Evolutionary conservation across 345 rosid species (phyloP).

Genomic region (Eucalyptus regnans): DNA sequence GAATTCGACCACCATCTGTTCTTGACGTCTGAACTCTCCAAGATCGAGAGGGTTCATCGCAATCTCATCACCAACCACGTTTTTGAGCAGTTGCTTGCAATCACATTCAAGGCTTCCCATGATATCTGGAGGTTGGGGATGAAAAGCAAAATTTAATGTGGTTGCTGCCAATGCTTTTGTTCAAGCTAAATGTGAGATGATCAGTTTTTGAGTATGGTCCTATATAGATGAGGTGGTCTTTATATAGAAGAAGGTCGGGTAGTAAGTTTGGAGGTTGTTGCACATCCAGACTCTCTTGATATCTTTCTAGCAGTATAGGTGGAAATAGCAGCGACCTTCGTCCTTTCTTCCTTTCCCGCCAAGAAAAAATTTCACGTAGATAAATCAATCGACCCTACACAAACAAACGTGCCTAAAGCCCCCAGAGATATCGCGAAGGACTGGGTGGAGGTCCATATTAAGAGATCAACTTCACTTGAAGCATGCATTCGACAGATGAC

Average conservation of each 20-base stretch:
- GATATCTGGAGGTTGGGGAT: not conserved
- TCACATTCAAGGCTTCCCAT: not conserved
- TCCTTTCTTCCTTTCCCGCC: too few relatives aligned
- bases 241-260: not conserved
- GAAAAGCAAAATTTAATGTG: too few relatives aligned
- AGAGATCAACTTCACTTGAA: too few relatives aligned
- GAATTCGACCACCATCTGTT: conserved; percentile 19
- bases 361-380: too few relatives aligned
- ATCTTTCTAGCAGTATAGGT: too few relatives aligned
- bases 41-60: conserved; percentile 7
- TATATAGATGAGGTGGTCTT: not conserved
- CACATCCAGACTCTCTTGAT: not conserved
- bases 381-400: too few relatives aligned
- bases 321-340: too few relatives aligned
- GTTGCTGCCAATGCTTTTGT: not conserved
- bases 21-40: conserved; percentile 31
- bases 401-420: too few relatives aligned
- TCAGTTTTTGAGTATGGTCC: not conserved
- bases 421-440: too few relatives aligned
- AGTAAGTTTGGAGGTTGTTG: not conserved
- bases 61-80: not conserved
- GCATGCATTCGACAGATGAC: too few relatives aligned
- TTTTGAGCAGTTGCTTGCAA: not conserved
- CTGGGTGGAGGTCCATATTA: too few relatives aligned
- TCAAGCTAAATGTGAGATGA: not conserved